Evolutionary conservation across 768 basidiomycete species (phyloP).

Genomic region (Galerina sulciceps): DNA sequence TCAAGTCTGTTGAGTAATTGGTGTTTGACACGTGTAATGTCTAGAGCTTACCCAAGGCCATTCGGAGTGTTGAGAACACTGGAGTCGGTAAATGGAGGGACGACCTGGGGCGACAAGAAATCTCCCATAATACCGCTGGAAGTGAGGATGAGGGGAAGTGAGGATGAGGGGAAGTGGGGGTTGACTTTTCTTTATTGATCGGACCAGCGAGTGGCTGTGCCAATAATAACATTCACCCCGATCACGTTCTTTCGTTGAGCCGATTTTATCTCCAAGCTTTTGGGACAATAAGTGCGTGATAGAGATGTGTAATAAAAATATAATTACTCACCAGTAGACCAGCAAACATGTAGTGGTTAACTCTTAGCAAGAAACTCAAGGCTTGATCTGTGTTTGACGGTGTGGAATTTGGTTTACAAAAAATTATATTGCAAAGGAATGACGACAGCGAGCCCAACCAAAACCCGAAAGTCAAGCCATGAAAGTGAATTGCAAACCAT

Average conservation of each 20-base stretch:
- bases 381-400: no score
- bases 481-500: slow-evolving; percentile 50
- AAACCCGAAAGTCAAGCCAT: slow-evolving; percentile 35
- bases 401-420: no score
- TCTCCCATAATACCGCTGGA: slow-evolving; percentile 15
- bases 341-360: no score
- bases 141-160: background rate
- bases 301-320: no score
- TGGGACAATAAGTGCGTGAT: no score
- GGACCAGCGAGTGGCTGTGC: background rate
- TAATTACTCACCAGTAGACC: no score
- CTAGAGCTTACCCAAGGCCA: slow-evolving; percentile 14
- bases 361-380: no score
- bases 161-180: background rate
- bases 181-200: background rate
- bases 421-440: background rate
- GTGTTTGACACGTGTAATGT: slow-evolving; percentile 2
- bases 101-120: slow-evolving; percentile 2
- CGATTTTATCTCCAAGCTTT: no score
- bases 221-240: background rate
- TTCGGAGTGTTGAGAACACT: slow-evolving; percentile 22
- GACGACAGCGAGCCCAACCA: background rate
- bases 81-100: slow-evolving; percentile 20
- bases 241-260: no score
- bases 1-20: slow-evolving; percentile 1